Percentiles rank a stretch among this genome's conserved stretches.
phyloP scores from a whole-genome alignment of 331 rosid species.

The Spiraea crenata region DNA sequence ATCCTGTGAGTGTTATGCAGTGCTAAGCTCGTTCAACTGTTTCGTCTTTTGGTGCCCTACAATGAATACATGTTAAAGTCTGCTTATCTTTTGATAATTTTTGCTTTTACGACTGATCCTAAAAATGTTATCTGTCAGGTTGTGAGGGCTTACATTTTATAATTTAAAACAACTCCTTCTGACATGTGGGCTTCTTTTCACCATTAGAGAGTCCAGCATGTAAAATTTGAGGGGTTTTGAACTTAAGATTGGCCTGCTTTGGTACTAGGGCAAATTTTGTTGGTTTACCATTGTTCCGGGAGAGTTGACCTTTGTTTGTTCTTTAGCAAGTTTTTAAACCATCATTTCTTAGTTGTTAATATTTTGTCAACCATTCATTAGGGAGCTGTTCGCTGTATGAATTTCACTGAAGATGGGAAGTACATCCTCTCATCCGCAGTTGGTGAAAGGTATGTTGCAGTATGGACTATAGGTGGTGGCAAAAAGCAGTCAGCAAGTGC shows the following conservation, averaged over 20 bases:
- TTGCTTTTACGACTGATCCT: no score
- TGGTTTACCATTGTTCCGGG: not conserved
- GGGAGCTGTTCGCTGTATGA: constrained; percentile 87
- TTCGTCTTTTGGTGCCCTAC: constrained; percentile 4
- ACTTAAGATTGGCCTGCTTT: no score
- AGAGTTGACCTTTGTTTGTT: not conserved
- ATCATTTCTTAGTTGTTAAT: constrained; percentile 9
- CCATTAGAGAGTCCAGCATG: no score
- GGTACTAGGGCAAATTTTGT: not conserved
- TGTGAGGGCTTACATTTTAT: no score
- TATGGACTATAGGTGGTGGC: constrained; percentile 62
- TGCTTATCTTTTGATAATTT: not conserved
- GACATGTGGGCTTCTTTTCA: no score
- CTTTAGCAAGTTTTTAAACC: constrained; percentile 9
- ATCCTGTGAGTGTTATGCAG: constrained; percentile 78
- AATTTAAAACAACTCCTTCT: no score
- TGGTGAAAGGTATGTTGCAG: constrained; percentile 85
- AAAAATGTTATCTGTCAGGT: no score
- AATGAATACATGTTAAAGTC: not conserved
- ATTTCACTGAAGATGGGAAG: constrained; percentile 80
- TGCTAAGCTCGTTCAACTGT: constrained; percentile 2
- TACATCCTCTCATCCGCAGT: constrained; percentile 81
- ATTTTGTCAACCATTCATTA: constrained; percentile 36
- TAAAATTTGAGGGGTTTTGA: no score
- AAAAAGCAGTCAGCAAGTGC: constrained; percentile 79